Percentiles rank a stretch among this genome's conserved stretches.
Conservation (phyloP, 805 yeast species). For the Candida broadrunensis region DNA sequence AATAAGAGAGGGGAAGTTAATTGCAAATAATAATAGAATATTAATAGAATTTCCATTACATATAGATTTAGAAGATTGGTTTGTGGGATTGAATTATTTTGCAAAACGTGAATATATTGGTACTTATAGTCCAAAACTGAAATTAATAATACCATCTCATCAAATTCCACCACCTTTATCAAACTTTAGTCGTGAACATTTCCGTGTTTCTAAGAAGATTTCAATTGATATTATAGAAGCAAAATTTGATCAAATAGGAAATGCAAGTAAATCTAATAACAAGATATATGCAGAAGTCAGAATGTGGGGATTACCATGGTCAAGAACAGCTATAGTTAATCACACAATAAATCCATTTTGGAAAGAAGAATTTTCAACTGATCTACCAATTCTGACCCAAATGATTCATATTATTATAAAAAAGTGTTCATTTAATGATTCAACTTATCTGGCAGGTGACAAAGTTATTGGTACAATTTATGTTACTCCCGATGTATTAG, state of each 20-base stretch:
- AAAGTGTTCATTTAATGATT: constrained; percentile 20
- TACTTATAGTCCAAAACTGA: neutral
- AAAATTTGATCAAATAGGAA: constrained; percentile 34
- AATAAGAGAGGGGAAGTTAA: constrained; percentile 28
- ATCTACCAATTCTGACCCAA: constrained; percentile 54
- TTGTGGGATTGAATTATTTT: constrained; percentile 62
- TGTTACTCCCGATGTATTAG: constrained; percentile 50
- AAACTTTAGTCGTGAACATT: constrained; percentile 26
- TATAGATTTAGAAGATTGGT: constrained; percentile 76
- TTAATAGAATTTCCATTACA: constrained; percentile 62
- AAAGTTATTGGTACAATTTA: constrained; percentile 51
- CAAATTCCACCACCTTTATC: constrained; percentile 7
- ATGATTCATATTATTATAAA: constrained; percentile 49
- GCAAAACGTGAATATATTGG: constrained; percentile 57
- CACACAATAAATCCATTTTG: constrained; percentile 63
- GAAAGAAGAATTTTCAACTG: constrained; percentile 73
- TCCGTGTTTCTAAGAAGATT: constrained; percentile 54
- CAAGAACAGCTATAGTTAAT: constrained; percentile 65
- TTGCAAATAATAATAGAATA: constrained; percentile 38
- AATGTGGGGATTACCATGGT: constrained; percentile 75
- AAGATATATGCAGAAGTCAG: constrained; percentile 65
- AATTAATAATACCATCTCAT: neutral
- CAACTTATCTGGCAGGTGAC: constrained; percentile 30
- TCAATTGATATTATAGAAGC: constrained; percentile 66
- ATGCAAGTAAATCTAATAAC: constrained; percentile 3